Base-by-base conservation (phyloP, 345 rosid species). In the Luvunga scandens region DNA sequence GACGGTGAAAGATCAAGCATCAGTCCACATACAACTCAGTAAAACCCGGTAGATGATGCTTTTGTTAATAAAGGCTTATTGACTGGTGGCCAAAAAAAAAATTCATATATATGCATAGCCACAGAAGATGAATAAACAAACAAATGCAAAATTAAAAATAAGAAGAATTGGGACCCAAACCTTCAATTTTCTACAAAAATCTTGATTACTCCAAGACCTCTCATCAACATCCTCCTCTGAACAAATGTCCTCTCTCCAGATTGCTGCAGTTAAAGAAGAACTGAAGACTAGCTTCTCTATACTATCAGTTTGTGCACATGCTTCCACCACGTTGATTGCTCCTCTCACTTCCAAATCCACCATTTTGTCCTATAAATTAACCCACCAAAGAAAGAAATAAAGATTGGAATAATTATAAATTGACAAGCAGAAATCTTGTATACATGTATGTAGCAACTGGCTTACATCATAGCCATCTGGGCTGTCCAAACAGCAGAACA, bases 291-390 rank as follows among this genome's bases (percentile, higher is more conserved):
- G 70, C 82, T 94, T 94, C 55, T 89, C 86, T 10, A 90, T 76
- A 45, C 59, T 81, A 9, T 89, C 87, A 48, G 93, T 94, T 68
- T 91, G 96, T 22, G 94, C 98, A 75, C 98, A 90, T 14, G 98
- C 98, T 82, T 94, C 98, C 56, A 92, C 90, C 56, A 89, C 91
- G 84, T 94, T 92, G 60, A 91, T 91, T 9, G 91, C 96, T 82
- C 94, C 97, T 82, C 96, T 89, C 16, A 88, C 94, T 76, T 94
- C 98, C 87, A 87, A 75, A 85, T 94, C 93, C 75, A 79, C 90
- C 76, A 75, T 82, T 12, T 78, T 69, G 50, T 92, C 97, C 91
- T 94, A 73, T 64, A 19, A 33, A 67, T 45, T 45, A 66, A 62
- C 9, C 65, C 57, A 53, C 57, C 21, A 53, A 18, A 53, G n/a